phyloP scores from a whole-genome alignment of 2,329 filamentous ascomycete species.

The Aspergillus sp. region DNA sequence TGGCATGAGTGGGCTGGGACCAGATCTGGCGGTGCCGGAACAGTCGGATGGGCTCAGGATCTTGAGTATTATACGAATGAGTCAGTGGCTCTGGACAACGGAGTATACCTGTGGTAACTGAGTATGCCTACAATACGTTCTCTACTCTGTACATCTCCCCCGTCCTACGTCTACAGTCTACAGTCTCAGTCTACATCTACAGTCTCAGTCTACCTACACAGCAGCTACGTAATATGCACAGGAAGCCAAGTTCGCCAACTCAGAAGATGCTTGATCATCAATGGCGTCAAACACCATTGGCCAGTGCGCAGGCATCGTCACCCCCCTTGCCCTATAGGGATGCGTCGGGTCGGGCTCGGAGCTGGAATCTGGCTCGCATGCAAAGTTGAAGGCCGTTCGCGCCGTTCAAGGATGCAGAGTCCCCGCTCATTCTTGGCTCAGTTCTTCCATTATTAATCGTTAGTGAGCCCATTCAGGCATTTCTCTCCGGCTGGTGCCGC shows the following conservation, averaged over 20 bases:
- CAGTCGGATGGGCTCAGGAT: slow-evolving; percentile 17
- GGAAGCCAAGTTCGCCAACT: too few species aligned
- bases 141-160: too few species aligned
- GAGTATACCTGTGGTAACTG: neutral
- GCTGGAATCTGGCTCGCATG: too few species aligned
- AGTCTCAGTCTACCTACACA: too few species aligned
- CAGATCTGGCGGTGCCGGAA: slow-evolving; percentile 24
- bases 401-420: neutral
- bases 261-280: slow-evolving; percentile 14
- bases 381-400: too few species aligned
- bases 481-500: neutral
- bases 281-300: neutral
- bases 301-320: neutral
- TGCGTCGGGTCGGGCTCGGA: slow-evolving; percentile 4
- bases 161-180: too few species aligned
- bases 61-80: slow-evolving; percentile 6
- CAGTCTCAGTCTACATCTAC: too few species aligned
- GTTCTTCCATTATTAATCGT: neutral
- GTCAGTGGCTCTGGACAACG: neutral
- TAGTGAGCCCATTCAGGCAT: neutral
- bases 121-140: neutral
- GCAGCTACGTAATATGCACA: too few species aligned
- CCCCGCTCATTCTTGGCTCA: neutral
- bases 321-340: slow-evolving; percentile 16
- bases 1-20: slow-evolving; percentile 19